These are phyloP conservation scores for Fusarium poae DNA, from an alignment of 2,329 filamentous ascomycete genomes.

Conservation along the genomic window DNA sequence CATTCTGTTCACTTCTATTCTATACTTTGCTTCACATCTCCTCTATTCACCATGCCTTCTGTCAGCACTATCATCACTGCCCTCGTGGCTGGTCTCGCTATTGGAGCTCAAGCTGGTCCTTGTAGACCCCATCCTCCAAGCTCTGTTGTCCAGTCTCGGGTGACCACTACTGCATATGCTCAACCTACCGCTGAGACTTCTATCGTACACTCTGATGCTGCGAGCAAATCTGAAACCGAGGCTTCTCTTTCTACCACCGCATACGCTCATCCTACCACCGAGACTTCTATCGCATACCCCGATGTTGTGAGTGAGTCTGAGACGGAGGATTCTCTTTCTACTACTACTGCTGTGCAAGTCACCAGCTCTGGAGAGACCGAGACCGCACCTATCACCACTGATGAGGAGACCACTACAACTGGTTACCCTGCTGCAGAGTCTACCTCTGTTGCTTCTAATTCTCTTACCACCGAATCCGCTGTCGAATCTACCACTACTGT, in stretches of 20 bases:
- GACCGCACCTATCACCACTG: conserved; percentile 3
- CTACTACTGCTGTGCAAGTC: conserved; percentile 19
- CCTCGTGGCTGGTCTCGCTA: conserved; percentile 32
- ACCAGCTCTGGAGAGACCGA: conserved; percentile 13
- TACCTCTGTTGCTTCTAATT: neutral
- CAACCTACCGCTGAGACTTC: conserved; percentile 10
- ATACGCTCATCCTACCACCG: conserved; percentile 1
- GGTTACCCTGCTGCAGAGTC: neutral
- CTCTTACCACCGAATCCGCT: conserved; percentile 5
- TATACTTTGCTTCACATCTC: conserved; percentile 8
- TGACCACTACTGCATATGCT: conserved; percentile 1
- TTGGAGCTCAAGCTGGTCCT: conserved; percentile 34
- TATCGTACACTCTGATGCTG: conserved; percentile 3
- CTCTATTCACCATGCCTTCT: conserved; percentile 28
- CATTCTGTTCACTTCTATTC: conserved; percentile 5
- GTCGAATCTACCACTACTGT: neutral
- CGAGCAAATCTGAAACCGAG: conserved; percentile 4
- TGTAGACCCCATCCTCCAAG: conserved; percentile 28
- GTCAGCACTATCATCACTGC: conserved; percentile 28
- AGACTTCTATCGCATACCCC: conserved; percentile 17
- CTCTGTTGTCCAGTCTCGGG: conserved; percentile 11
- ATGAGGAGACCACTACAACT: conserved; percentile 9
- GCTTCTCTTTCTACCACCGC: conserved; percentile 7
- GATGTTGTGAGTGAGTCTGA: conserved; percentile 10
- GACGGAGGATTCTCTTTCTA: conserved; percentile 2